These are phyloP conservation scores for Kandelia obovata DNA, from an alignment of 345 rosid genomes.

Conservation along the genomic window DNA sequence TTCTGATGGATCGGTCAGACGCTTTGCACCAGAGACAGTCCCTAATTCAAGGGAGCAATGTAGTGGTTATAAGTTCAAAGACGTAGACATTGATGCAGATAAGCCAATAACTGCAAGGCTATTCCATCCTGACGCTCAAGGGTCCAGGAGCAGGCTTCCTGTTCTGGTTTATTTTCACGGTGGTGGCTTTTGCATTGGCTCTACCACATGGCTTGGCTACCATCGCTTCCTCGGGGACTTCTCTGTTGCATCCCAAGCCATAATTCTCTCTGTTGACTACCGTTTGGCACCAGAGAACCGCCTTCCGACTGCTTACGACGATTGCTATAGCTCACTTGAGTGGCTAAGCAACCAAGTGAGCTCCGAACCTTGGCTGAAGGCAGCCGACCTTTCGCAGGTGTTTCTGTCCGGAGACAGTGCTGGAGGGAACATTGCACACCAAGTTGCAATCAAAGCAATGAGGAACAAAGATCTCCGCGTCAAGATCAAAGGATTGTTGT, in stretches of 20 bases:
- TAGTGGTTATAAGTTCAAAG: constrained; percentile 43
- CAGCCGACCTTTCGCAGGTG: constrained; percentile 37
- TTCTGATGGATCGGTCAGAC: constrained; percentile 49
- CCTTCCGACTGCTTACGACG: constrained; percentile 56
- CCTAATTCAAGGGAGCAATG: constrained; percentile 30
- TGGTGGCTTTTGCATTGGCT: constrained; percentile 63
- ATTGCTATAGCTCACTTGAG: constrained; percentile 45
- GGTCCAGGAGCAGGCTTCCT: constrained; percentile 23
- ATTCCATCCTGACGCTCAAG: constrained; percentile 35
- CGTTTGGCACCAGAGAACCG: constrained; percentile 56
- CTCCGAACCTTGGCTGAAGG: constrained; percentile 49
- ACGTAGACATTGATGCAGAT: constrained; percentile 33
- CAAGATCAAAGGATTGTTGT: constrained; percentile 40
- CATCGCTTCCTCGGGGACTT: constrained; percentile 62
- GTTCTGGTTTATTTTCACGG: constrained; percentile 60
- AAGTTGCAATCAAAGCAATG: constrained; percentile 36
- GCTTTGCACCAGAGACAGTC: constrained; percentile 36
- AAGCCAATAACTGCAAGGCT: constrained; percentile 49
- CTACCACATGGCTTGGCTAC: constrained; percentile 61
- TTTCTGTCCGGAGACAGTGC: constrained; percentile 65
- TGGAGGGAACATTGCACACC: constrained; percentile 61
- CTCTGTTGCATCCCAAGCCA: constrained; percentile 29
- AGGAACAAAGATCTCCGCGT: constrained; percentile 17
- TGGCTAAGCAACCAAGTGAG: constrained; percentile 32
- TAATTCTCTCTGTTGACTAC: constrained; percentile 53